These are phyloP conservation scores for Hyphodiscus sp. DNA, from an alignment of 2,329 filamentous ascomycete species.

Conservation along the genomic window DNA sequence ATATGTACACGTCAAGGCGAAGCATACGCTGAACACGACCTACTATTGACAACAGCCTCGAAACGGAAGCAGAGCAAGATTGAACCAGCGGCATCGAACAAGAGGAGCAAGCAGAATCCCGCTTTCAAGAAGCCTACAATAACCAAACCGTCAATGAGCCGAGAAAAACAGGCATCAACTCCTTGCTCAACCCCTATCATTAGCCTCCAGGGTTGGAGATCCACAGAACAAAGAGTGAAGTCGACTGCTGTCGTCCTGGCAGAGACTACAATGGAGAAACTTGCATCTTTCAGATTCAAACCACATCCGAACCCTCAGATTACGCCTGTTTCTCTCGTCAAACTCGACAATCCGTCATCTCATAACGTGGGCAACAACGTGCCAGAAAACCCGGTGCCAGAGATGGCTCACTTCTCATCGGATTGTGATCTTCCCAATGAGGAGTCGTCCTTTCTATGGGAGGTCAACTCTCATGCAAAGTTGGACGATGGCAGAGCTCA, in stretches of 20 bases:
- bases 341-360: not conserved
- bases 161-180: constrained; percentile 2
- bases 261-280: constrained; percentile 7
- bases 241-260: constrained; percentile 2
- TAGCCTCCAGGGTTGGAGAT: constrained; percentile 19
- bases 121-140: constrained; percentile 19
- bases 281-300: constrained; percentile 6
- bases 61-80: constrained; percentile 8
- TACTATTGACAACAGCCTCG: constrained; percentile 12
- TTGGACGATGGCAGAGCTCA: not conserved
- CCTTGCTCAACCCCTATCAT: constrained; percentile 5
- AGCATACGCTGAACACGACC: not conserved
- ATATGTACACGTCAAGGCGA: not conserved
- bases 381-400: not conserved
- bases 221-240: constrained; percentile 21
- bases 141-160: constrained; percentile 16
- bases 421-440: constrained; percentile 1
- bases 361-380: not conserved
- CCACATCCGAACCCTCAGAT: not conserved
- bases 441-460: constrained; percentile 12
- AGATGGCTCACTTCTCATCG: not conserved
- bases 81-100: constrained; percentile 2
- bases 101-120: constrained; percentile 6
- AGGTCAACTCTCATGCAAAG: not conserved
- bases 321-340: not conserved